Evolutionary conservation across 2,329 filamentous ascomycete species (phyloP), one percentile per base, ranked within the genome.

Genomic region (Aureobasidium lini): DNA sequence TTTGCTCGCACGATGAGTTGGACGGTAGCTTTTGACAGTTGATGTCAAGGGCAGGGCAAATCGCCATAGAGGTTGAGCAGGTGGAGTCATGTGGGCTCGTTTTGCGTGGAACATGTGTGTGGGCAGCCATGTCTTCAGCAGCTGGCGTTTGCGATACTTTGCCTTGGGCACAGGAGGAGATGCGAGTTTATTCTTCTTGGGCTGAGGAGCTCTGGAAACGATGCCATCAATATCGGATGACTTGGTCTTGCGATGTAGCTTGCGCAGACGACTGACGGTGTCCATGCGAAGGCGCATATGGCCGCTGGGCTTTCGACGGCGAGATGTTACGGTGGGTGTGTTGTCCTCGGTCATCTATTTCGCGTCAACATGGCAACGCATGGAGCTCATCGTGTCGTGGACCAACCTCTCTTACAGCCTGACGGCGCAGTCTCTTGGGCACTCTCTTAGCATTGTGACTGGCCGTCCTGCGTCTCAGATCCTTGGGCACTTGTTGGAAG

Each of bases 31-130:
- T 77, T 99, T 99, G 69, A 90, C 86, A 31, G 88, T 95, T 0
- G 93, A 90, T 4, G 89, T 90, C 63, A 95, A 72, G 0, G 92
- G 90, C 28, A 97, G 77, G 0, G 90, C 84, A 72, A 96, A 96
- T 42, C 91, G 83, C 94, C 94, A 99, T n/a, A 94, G 74, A 3
- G 90, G 87, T 46, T 87, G 81, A 50, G 83, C 86, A 0, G 89
- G 87, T 7, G 84, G 81, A 0, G 91, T 91, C 89, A 99, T 95
- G 62, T 83, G 88, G 23, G 94, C 90, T 61, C 94, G 81, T 73
- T 99, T 99, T 2, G 93, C 86, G 73, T 96, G 92, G 82, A 89
- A 99, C 64, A 95, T 76, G 72, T 99, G 94, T 6, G 94, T 97
- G 0, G 94, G 94, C 15, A 99, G 78, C 90, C 93, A 96, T 2